Percentiles rank a stretch among this genome's conserved stretches.
Conservation (phyloP, 192 early-diverging fungal species). For the Funneliformis mosseae region DNA sequence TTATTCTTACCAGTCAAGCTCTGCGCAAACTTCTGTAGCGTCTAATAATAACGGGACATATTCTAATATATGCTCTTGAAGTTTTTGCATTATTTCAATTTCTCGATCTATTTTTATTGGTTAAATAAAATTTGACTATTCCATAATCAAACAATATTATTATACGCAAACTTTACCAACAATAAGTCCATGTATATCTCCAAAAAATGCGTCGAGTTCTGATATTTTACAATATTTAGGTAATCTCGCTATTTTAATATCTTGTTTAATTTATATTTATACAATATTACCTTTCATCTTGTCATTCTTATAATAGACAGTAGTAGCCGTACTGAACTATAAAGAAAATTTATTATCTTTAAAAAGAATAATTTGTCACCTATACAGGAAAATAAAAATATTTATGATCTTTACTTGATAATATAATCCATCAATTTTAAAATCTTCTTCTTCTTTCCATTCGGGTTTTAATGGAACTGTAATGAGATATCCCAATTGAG, state of each 20-base stretch:
- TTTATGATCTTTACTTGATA: constrained; percentile 55
- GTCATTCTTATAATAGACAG: constrained; percentile 73
- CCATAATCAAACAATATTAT: too few relatives aligned
- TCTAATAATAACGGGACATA: constrained; percentile 44
- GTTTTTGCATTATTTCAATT: constrained; percentile 75
- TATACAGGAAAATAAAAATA: background rate
- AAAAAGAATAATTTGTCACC: background rate
- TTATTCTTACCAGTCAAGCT: constrained; percentile 71
- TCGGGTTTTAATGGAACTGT: constrained; percentile 60
- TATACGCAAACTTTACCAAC: constrained; percentile 51
- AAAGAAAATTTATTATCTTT: background rate
- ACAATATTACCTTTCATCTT: constrained; percentile 47
- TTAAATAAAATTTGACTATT: too few relatives aligned
- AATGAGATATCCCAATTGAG: constrained; percentile 78
- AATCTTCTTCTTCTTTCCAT: constrained; percentile 50
- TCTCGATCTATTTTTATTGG: constrained; percentile 64
- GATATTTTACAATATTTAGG: background rate
- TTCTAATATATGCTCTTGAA: constrained; percentile 61
- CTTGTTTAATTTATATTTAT: background rate
- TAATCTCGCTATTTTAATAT: background rate
- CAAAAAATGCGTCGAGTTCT: constrained; percentile 78
- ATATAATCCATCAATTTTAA: constrained; percentile 51
- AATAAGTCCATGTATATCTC: constrained; percentile 85
- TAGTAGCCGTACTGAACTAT: constrained; percentile 68
- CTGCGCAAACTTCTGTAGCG: constrained; percentile 50